Percentiles rank a stretch among this genome's conserved stretches.
Evolutionary conservation across 768 basidiomycete genomes (phyloP).

Genomic region (Hericium erinaceus): DNA sequence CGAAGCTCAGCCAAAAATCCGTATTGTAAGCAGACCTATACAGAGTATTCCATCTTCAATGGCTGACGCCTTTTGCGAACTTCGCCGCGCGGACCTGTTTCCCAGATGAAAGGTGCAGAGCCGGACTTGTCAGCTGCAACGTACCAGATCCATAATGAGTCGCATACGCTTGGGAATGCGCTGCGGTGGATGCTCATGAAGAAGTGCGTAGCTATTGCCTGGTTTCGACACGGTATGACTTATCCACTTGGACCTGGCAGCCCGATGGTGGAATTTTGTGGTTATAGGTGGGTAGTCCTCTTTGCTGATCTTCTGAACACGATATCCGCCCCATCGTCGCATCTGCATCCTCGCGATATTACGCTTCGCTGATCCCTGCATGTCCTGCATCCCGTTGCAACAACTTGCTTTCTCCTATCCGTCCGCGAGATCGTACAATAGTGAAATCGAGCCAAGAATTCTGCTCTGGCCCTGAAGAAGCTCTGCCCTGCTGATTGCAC

Average conservation of each 20-base stretch:
- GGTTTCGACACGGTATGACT: neutral
- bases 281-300: slow-evolving; percentile 65
- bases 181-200: slow-evolving; percentile 99
- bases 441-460: too few species aligned
- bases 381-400: too few species aligned
- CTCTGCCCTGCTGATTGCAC: too few species aligned
- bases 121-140: slow-evolving; percentile 83
- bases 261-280: slow-evolving; percentile 96
- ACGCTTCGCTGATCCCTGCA: too few species aligned
- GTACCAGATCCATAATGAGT: slow-evolving; percentile 87
- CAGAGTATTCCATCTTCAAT: neutral
- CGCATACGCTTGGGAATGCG: slow-evolving; percentile 93
- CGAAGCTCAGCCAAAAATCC: slow-evolving; percentile 6
- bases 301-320: neutral
- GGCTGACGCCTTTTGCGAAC: neutral
- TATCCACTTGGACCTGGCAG: slow-evolving; percentile 30
- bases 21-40: slow-evolving; percentile 7
- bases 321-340: neutral
- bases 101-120: slow-evolving; percentile 74
- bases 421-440: too few species aligned
- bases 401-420: too few species aligned
- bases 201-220: slow-evolving; percentile 46
- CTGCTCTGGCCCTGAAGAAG: too few species aligned
- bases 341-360: too few species aligned
- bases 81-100: neutral